A percentile compares a stretch with the other conserved stretches of the same genome.
phyloP scores from a whole-genome alignment of 2,329 filamentous ascomycete genomes.

The Amauroascus verrucosus region DNA sequence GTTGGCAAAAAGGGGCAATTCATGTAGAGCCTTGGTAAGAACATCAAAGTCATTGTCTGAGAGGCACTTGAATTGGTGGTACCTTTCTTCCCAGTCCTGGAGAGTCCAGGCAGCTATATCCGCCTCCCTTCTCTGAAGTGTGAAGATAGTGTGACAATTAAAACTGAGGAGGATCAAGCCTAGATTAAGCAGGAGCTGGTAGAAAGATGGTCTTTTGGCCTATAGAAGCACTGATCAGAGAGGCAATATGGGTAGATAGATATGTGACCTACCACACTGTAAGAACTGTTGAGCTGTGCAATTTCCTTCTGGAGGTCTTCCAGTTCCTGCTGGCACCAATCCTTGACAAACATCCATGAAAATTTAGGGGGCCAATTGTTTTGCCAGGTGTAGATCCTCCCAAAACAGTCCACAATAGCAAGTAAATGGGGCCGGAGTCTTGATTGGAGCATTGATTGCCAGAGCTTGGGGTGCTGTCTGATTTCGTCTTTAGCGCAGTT shows the following conservation, averaged over 20 bases:
- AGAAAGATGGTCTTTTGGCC: background rate
- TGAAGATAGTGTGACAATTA: background rate
- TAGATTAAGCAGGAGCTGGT: constrained; percentile 1
- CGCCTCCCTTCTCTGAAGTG: background rate
- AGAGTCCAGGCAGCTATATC: background rate
- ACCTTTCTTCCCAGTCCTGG: background rate
- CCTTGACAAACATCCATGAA: background rate
- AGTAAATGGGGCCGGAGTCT: background rate
- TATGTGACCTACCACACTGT: background rate
- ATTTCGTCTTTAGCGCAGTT: background rate
- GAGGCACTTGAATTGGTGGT: background rate
- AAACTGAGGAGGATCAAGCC: constrained; percentile 2
- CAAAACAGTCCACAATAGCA: background rate
- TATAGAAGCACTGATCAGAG: background rate
- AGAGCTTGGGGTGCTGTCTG: background rate
- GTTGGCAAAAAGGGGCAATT: background rate
- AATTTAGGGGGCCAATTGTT: no score
- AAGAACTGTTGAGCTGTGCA: background rate
- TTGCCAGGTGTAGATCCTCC: background rate
- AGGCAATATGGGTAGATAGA: background rate
- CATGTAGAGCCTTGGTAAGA: background rate
- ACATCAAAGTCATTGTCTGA: constrained; percentile 1
- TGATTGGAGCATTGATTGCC: background rate
- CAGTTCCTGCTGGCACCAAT: background rate
- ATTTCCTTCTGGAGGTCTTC: background rate